Percentiles rank a stretch among this genome's conserved stretches.
phyloP scores from a whole-genome alignment of 345 rosid species.

The Adansonia digitata region DNA sequence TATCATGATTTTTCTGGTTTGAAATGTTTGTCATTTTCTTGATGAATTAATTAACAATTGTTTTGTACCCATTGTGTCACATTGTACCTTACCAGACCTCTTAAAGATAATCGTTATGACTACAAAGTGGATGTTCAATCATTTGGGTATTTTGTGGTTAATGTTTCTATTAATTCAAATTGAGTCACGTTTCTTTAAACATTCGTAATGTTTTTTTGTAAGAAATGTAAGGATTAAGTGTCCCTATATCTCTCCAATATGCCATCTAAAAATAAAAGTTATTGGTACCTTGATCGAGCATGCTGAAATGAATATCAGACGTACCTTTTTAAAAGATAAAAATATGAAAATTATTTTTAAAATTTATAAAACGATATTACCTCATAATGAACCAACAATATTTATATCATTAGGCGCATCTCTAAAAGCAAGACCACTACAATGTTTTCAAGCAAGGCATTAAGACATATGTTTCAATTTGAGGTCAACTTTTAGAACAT shows the following conservation, averaged over 20 bases:
- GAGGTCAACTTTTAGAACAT: background rate
- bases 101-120: too few species aligned
- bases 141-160: background rate
- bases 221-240: background rate
- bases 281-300: too few species aligned
- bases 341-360: too few species aligned
- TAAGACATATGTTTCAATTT: background rate
- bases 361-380: too few species aligned
- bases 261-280: background rate
- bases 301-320: too few species aligned
- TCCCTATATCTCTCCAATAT: background rate
- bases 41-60: background rate
- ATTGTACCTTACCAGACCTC: too few species aligned
- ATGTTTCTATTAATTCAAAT: background rate
- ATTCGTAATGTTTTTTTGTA: background rate
- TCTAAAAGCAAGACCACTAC: background rate
- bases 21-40: background rate
- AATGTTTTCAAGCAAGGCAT: background rate
- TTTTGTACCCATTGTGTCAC: too few species aligned
- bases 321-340: too few species aligned
- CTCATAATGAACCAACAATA: too few species aligned
- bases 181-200: background rate
- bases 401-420: too few species aligned
- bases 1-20: background rate
- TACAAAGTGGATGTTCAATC: background rate